phyloP scores from a whole-genome alignment of 805 yeast species.

The Zygotorulaspora danielsina region DNA sequence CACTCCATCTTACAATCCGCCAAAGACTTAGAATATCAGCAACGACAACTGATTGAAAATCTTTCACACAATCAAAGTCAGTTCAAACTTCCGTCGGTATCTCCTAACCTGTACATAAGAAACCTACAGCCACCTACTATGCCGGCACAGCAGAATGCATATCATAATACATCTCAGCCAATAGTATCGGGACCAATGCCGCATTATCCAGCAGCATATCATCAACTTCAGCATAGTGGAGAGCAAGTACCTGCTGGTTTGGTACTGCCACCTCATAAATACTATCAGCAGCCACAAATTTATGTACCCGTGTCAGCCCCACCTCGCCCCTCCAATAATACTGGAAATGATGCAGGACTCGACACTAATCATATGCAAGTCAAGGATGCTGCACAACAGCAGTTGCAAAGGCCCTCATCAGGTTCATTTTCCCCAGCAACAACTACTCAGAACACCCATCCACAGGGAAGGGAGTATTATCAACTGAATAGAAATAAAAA shows the following conservation, averaged over 20 bases:
- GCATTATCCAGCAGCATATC: conserved; percentile 10
- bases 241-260: conserved; percentile 14
- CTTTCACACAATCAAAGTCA: conserved; percentile 10
- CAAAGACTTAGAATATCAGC: conserved; percentile 23
- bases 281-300: conserved; percentile 14
- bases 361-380: conserved; percentile 7
- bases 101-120: conserved; percentile 12
- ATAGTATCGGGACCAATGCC: conserved; percentile 7
- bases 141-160: conserved; percentile 12
- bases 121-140: conserved; percentile 11
- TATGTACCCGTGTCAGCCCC: conserved; percentile 12
- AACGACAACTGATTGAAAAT: conserved; percentile 26
- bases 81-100: conserved; percentile 13
- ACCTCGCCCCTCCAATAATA: conserved; percentile 5
- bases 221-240: conserved; percentile 13
- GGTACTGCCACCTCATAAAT: conserved; percentile 14
- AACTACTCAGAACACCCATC: conserved; percentile 4
- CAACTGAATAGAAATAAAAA: conserved; percentile 3
- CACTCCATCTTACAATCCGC: conserved; percentile 21
- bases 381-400: conserved; percentile 8
- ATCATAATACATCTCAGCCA: conserved; percentile 11
- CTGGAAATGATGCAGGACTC: conserved; percentile 3
- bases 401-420: conserved; percentile 6
- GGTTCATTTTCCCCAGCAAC: conserved; percentile 5
- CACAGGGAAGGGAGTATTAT: conserved; percentile 3